Conservation (phyloP, 164 flowering plant genomes). For the Stephania japonica region DNA sequence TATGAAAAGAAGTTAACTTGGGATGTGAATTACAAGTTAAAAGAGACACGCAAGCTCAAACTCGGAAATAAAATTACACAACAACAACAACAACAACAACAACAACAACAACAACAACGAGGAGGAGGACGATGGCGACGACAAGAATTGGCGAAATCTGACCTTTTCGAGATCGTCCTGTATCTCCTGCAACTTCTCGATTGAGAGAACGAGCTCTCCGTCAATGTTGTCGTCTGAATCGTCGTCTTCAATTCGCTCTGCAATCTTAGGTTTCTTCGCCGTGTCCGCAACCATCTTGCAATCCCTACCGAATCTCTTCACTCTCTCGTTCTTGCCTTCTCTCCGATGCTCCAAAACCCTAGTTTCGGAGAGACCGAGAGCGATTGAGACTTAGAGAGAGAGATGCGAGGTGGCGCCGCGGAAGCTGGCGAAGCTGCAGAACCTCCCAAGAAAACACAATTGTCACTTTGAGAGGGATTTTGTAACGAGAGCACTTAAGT, state of each 20-base stretch:
- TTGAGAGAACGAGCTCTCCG: conserved; percentile 36
- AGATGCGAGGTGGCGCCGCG: not conserved
- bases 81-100: not conserved
- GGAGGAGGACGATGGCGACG: too few species aligned
- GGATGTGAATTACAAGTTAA: not conserved
- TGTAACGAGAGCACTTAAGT: not conserved
- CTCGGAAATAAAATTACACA: not conserved
- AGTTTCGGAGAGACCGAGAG: conserved; percentile 3
- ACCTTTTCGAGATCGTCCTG: conserved; percentile 57
- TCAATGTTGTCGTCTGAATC: conserved; percentile 40
- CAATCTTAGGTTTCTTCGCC: conserved; percentile 35
- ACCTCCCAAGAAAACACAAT: not conserved
- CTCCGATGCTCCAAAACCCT: conserved; percentile 14
- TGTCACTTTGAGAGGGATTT: not conserved
- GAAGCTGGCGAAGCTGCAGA: not conserved
- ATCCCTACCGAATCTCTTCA: conserved; percentile 1
- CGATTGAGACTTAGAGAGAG: not conserved
- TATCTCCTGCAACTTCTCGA: conserved; percentile 48
- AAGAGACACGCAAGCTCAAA: not conserved
- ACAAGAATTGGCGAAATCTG: not conserved
- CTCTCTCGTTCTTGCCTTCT: too few species aligned
- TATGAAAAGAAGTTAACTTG: not conserved
- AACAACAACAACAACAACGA: not conserved
- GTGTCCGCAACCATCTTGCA: conserved; percentile 33
- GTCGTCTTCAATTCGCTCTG: conserved; percentile 17